Conservation (phyloP, 2,329 filamentous ascomycete species). For the Chaetothyriales sp. region DNA sequence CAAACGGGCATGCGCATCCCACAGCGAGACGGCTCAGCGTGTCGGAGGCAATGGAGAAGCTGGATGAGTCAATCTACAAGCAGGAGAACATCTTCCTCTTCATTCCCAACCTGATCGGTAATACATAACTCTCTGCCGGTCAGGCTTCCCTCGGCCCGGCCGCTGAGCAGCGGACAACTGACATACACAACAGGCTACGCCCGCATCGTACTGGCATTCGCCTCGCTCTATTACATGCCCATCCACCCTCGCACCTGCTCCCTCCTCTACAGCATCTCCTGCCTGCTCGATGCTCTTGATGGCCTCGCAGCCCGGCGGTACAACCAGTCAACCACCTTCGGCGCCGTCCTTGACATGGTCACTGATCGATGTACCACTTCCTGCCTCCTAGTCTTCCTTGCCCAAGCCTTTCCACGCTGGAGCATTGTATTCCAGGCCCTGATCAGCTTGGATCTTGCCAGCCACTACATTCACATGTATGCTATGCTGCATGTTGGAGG, state of each 20-base stretch:
- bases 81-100: constrained; percentile 69
- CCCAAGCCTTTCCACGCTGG: constrained; percentile 87
- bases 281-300: constrained; percentile 86
- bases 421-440: constrained; percentile 85
- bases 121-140: too few relatives aligned
- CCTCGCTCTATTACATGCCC: constrained; percentile 97
- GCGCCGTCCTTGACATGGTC: constrained; percentile 96
- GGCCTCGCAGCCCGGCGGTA: constrained; percentile 78
- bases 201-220: constrained; percentile 66
- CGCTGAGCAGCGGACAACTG: neutral
- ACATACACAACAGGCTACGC: constrained; percentile 45
- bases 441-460: constrained; percentile 83
- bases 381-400: constrained; percentile 85
- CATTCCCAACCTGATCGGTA: constrained; percentile 69
- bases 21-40: constrained; percentile 5
- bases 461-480: constrained; percentile 99
- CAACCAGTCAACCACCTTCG: constrained; percentile 87
- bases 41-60: constrained; percentile 17
- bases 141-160: too few relatives aligned
- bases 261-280: constrained; percentile 73
- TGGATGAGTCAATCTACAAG: constrained; percentile 24
- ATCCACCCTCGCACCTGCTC: constrained; percentile 43
- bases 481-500: constrained; percentile 80
- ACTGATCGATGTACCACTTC: constrained; percentile 95
- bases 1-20: constrained; percentile 21